A percentile compares a stretch with the other conserved stretches of the same genome.
Evolutionary conservation across 176 grass and related monocot species (phyloP).

Genomic region (Ensete glaucum): DNA sequence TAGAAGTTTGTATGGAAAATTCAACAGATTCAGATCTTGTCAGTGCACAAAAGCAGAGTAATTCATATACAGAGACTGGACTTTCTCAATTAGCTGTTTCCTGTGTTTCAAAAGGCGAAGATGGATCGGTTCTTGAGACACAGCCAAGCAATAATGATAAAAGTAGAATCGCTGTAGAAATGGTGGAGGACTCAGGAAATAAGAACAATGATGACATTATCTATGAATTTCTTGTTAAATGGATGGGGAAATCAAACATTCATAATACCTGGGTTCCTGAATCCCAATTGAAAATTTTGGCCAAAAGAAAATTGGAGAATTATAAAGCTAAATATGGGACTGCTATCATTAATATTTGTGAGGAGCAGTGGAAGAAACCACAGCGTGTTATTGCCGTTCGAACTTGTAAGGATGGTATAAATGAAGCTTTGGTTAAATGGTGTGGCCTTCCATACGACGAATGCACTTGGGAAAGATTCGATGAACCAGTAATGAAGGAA

Average conservation of each 20-base stretch:
- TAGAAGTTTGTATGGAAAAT: constrained; percentile 14
- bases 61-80: not conserved
- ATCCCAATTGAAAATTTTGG: constrained; percentile 59
- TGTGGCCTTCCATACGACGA: constrained; percentile 79
- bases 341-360: constrained; percentile 72
- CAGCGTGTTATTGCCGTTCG: constrained; percentile 62
- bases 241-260: constrained; percentile 84
- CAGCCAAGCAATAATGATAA: constrained; percentile 35
- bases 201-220: constrained; percentile 21
- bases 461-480: constrained; percentile 94
- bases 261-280: constrained; percentile 90
- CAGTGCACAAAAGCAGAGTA: constrained; percentile 18
- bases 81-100: constrained; percentile 1
- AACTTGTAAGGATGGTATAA: constrained; percentile 30
- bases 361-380: constrained; percentile 83
- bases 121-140: not conserved
- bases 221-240: constrained; percentile 90
- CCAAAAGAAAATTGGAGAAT: constrained; percentile 96
- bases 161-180: constrained; percentile 15
- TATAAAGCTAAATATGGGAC: constrained; percentile 84
- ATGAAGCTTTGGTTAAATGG: constrained; percentile 95
- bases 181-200: constrained; percentile 20
- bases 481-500: constrained; percentile 71
- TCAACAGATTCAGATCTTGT: not conserved
- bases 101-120: not conserved